Percentiles rank a stretch among this genome's conserved stretches.
Evolutionary conservation across 129 eudicot species (phyloP).

Genomic region (Dittrichia graveolens): DNA sequence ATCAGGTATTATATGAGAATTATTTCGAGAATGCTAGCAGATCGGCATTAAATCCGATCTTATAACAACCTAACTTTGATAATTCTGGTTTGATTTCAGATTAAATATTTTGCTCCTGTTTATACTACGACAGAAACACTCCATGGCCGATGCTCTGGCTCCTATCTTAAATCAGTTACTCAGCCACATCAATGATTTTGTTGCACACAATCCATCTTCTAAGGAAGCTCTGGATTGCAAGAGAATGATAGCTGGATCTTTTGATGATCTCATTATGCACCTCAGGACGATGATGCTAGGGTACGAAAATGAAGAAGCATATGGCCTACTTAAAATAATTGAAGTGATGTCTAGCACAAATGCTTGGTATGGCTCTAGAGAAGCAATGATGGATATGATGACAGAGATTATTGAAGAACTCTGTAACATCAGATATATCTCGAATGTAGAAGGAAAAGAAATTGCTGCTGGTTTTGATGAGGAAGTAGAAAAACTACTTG

Average conservation of each 20-base stretch:
- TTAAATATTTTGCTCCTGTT: no score
- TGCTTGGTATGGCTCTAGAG: background rate
- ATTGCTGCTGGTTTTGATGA: constrained; percentile 37
- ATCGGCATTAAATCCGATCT: no score
- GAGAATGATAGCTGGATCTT: background rate
- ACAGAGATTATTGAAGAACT: constrained; percentile 17
- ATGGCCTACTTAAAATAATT: constrained; percentile 7
- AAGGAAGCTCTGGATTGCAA: background rate
- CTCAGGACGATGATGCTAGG: constrained; percentile 25
- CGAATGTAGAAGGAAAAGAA: constrained; percentile 22
- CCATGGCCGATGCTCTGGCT: no score
- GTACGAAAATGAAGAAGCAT: constrained; percentile 17
- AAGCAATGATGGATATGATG: background rate
- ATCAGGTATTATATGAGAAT: no score
- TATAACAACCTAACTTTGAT: no score
- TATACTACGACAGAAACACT: no score
- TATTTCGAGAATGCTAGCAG: no score
- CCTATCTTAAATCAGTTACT: no score
- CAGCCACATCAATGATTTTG: no score
- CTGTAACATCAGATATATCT: constrained; percentile 21
- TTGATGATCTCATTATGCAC: background rate
- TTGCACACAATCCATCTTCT: no score
- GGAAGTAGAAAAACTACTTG: constrained; percentile 20
- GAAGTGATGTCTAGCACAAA: background rate
- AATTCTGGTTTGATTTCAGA: no score